Evolutionary conservation across 139 green algal genomes (phyloP), one percentile per base, ranked within the genome.

Genomic region (Tetraselmis striata): DNA sequence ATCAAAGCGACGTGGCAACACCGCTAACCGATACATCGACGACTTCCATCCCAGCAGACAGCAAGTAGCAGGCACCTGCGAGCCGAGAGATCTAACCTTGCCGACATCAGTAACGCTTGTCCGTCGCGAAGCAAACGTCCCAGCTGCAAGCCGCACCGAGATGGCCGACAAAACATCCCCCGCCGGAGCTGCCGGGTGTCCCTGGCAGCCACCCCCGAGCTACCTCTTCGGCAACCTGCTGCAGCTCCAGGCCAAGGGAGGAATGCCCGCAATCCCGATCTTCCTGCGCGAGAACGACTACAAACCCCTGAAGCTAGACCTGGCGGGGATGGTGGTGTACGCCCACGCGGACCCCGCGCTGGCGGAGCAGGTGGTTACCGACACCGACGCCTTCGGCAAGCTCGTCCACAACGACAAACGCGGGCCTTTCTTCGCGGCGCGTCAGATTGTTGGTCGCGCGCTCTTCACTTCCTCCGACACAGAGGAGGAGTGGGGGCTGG

Each of bases 401-500:
- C 5, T 67, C 45, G 45, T 67, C 11, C 45, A 67, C 18, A 67
- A 5, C 11, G 45, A 67, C 45, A 67, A 18, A 18, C 45, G 45
- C 18, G 45, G 45, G 5, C 45, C 45, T 18, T 67, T 67, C 45
- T 67, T 25, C 45, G 45, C 45, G 18, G 45, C 45, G 45, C 45
- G 45, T 67, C 45, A 67, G 18, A 18, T 18, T 5, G 45, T 67
- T 25, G 76, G 76, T 29, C 59, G 78, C 30, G 81, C 75, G 23
- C 78, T 85, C 59, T 85, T 85, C 78, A 85, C 82, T 22, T 79
- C 76, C 59, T 75, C 30, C 59, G 79, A 59, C 23, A 32, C 28
- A 0, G 78, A 81, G 5, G 28, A 79, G 23, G 77, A 85, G 77
- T 85, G 82, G 82, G 27, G 79, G 59, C 76, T n/a, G 18, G 82